These are phyloP conservation scores for Phylloporus sp. DNA, from an alignment of 768 basidiomycete species.

Conservation along the genomic window DNA sequence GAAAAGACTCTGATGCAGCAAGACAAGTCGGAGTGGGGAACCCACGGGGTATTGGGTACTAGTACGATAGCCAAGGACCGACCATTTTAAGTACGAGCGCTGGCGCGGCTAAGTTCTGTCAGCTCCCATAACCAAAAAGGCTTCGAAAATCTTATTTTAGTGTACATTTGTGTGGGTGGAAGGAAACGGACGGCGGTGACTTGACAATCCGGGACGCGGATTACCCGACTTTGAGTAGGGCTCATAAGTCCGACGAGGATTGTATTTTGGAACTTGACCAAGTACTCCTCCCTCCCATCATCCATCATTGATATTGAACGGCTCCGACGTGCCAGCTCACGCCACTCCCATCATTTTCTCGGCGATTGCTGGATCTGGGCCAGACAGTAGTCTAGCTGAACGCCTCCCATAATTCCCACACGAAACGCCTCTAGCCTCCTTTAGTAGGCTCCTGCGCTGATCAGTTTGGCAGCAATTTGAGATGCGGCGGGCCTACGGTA, in stretches of 20 bases:
- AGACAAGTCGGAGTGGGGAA: neutral
- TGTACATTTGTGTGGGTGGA: conserved; percentile 1
- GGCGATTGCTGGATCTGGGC: neutral
- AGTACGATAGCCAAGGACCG: neutral
- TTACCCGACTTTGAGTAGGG: too few relatives aligned
- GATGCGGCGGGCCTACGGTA: neutral
- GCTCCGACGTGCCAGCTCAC: too few relatives aligned
- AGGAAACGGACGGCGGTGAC: conserved; percentile 10
- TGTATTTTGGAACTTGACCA: too few relatives aligned
- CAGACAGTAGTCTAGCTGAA: neutral
- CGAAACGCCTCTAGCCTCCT: too few relatives aligned
- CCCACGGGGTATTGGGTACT: neutral
- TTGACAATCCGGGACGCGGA: neutral
- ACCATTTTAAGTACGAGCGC: conserved; percentile 17
- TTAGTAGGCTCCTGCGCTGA: neutral
- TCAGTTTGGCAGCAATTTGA: neutral
- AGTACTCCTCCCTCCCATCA: too few relatives aligned
- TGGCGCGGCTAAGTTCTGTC: conserved; percentile 13
- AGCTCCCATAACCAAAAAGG: conserved; percentile 13
- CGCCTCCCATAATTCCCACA: neutral
- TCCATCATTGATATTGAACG: too few relatives aligned
- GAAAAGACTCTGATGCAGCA: neutral
- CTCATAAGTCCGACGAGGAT: too few relatives aligned
- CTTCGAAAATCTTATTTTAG: conserved; percentile 12
- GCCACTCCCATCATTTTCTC: neutral